Evolutionary conservation across 345 rosid species (phyloP).

Genomic region (Streptanthus diversifolius): DNA sequence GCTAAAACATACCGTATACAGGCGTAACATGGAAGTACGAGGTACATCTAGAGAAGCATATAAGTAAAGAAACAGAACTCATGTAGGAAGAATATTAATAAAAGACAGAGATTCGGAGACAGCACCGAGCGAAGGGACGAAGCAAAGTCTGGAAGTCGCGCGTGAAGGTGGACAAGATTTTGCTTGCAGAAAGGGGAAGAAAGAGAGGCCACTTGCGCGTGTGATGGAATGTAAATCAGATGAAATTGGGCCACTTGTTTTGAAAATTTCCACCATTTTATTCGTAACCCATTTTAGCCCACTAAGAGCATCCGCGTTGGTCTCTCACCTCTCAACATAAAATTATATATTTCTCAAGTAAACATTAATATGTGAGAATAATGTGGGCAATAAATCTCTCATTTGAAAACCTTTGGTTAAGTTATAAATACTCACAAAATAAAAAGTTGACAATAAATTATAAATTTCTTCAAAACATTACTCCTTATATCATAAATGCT

Average conservation of each 20-base stretch:
- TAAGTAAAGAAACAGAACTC: neutral
- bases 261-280: neutral
- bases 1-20: conserved; percentile 7
- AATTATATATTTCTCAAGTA: too few species aligned
- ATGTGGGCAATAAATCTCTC: too few species aligned
- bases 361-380: too few species aligned
- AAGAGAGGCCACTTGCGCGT: neutral
- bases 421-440: too few species aligned
- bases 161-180: conserved; percentile 11
- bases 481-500: too few species aligned
- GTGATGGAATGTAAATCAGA: neutral
- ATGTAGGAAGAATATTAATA: neutral
- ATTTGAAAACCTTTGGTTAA: too few species aligned
- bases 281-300: conserved; percentile 1
- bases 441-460: too few species aligned
- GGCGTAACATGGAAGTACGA: neutral
- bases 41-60: neutral
- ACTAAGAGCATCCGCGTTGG: too few species aligned
- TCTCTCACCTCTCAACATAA: too few species aligned
- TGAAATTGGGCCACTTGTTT: conserved; percentile 6
- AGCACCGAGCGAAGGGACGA: neutral
- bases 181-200: neutral
- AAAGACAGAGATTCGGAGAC: neutral
- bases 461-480: too few species aligned
- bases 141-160: conserved; percentile 3